These are phyloP conservation scores for Amanita polypyramis DNA, from an alignment of 768 basidiomycete species.

Conservation along the genomic window DNA sequence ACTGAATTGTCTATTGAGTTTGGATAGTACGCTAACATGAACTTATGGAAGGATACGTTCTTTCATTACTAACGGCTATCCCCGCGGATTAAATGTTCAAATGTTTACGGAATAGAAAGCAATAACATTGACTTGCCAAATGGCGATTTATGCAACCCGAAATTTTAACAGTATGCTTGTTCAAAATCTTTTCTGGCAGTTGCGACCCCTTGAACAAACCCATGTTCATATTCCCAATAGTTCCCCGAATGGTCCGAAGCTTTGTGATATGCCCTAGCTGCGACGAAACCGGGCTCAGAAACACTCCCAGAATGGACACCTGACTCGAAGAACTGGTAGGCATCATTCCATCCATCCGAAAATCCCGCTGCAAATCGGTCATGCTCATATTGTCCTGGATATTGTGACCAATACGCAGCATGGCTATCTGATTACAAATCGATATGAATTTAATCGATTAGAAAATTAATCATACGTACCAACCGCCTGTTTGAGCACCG, in stretches of 20 bases:
- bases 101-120: neutral
- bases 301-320: slow-evolving; percentile 15
- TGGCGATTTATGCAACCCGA: neutral
- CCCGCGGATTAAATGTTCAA: neutral
- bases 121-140: neutral
- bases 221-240: slow-evolving; percentile 69
- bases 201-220: slow-evolving; percentile 45
- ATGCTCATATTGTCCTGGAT: slow-evolving; percentile 53
- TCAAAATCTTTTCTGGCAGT: slow-evolving; percentile 30
- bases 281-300: slow-evolving; percentile 55
- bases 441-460: neutral
- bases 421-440: slow-evolving; percentile 21
- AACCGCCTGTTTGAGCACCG: slow-evolving; percentile 19
- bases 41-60: too few relatives aligned
- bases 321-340: slow-evolving; percentile 40
- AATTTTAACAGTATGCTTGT: slow-evolving; percentile 17
- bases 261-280: slow-evolving; percentile 44
- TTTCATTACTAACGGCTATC: neutral
- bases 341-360: slow-evolving; percentile 62
- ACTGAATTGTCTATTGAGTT: too few relatives aligned
- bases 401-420: slow-evolving; percentile 31
- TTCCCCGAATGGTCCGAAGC: slow-evolving; percentile 31
- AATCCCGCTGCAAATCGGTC: slow-evolving; percentile 62
- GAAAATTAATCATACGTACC: slow-evolving; percentile 14
- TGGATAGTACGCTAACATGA: too few relatives aligned